Evolutionary conservation across 2,329 filamentous ascomycete species (phyloP), one percentile per base, ranked within the genome.

Genomic region (Monosporascus sp.): DNA sequence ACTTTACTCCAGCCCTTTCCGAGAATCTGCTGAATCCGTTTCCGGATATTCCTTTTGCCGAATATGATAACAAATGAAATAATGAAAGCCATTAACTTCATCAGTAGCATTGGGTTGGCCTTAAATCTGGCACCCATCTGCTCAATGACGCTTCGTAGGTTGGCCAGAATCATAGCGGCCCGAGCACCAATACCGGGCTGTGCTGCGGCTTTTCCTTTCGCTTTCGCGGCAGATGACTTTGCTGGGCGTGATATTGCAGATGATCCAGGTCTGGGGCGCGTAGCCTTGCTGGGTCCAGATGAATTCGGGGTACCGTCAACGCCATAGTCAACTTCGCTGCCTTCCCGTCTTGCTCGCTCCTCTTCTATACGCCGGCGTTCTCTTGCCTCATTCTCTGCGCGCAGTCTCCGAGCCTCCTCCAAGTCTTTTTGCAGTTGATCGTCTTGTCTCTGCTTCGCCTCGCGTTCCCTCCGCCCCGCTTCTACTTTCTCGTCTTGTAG

Each of bases 401-500:
- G 70, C 51, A 80, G 67, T 54, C 76, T 74, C 58, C 78, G 72
- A 2, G 79, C 75, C 55, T 86, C 80, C 55, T 85, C 81, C 20
- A 83, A 72, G 20, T 84, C 81, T 22, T 71, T 74, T 53, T 75
- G 75, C 44, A 83, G 65, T 55, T 80, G 71, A 52, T 85, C 82
- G 57, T 85, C 81, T 52, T 83, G 79, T 24, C 72, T 72, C 50
- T 75, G 71, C 52, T 73, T 73, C 62, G 77, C 85, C 72, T 79
- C 87, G 62, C 61, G 84, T 67, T 79, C 89, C 72, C 66, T 79
- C 55, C 83, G 76, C 60, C 87, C 84, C n/a, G 85, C 83, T 55
- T 87, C 83, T 52, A 87, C 80, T 64, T 89, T 89, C 65, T 96
- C 92, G 59, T 96, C 91, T 62, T 88, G 87, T 31, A 97, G 75